Base-by-base conservation (phyloP, 2,329 filamentous ascomycete species). In the Colletotrichum sp. region DNA sequence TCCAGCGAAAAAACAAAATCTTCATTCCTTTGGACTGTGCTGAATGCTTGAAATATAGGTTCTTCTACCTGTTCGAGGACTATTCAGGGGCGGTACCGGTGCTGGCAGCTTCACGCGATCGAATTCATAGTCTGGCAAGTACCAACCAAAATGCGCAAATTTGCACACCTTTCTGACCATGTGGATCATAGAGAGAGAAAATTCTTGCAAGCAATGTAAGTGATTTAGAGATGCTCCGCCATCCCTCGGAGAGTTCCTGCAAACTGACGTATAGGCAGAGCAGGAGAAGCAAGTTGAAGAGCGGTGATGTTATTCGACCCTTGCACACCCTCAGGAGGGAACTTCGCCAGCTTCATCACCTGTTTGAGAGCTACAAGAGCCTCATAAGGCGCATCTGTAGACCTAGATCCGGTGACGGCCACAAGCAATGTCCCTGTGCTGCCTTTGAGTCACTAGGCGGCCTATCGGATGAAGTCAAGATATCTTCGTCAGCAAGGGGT, bases 1-100 rank as follows among this genome's bases (percentile, higher is more conserved):
- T 34, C 28, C 28, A 36, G 13, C 9, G 18, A n/a, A 32, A 32
- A 32, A 32, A 32, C 9, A 32, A 32, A 32, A 21, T 32, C 24
- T 32, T 30, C 12, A 12, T 62, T 62, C 12, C 10, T 34, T 32
- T 10, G 8, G 8, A n/a, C 36, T 24, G 86, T 92, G 44, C 44
- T 52, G 44, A 52, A 52, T 13, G 12, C 10, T 12, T n/a, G 39
- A 49, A 24, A 84, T 93, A 4, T 28, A 63, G 68, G 15, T 93
- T 93, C 83, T 93, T 93, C 81, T 93, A 93, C 79, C 84, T 93
- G 1, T 93, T 93, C 79, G 92, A 94, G 79, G 92, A 93, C 80
- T 93, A 92, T 86, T 88, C 88, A 44, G 90, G 91, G 5, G 91
- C 90, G 1, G 91, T 90, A 68, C 88, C 88, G 30, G 87, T 92